Percentiles rank a stretch among this genome's conserved stretches.
Evolutionary conservation across 805 yeast genomes (phyloP).

Genomic region (Wickerhamomyces bovis): DNA sequence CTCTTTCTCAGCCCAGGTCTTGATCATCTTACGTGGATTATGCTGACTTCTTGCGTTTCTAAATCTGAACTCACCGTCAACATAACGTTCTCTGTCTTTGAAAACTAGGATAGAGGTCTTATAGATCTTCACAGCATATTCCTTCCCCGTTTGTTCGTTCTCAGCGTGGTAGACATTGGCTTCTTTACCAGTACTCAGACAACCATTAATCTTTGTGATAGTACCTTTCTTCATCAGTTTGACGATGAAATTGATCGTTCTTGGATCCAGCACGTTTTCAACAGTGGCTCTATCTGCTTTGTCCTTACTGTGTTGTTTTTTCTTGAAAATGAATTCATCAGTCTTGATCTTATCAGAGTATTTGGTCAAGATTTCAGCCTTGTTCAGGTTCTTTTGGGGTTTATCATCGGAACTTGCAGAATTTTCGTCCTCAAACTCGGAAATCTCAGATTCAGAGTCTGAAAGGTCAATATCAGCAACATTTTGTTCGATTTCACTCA

Average conservation of each 20-base stretch:
- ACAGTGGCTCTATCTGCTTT: slow-evolving; percentile 94
- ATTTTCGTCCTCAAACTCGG: slow-evolving; percentile 7
- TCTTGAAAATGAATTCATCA: slow-evolving; percentile 49
- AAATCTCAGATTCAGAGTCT: slow-evolving; percentile 8
- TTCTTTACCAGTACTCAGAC: slow-evolving; percentile 94
- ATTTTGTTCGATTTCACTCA: background rate
- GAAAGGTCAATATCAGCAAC: background rate
- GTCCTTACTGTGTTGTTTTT: slow-evolving; percentile 63
- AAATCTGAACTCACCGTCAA: slow-evolving; percentile 92
- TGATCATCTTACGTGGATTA: slow-evolving; percentile 96
- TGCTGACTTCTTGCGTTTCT: slow-evolving; percentile 79
- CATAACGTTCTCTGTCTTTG: slow-evolving; percentile 93
- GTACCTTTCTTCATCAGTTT: slow-evolving; percentile 80
- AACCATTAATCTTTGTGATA: slow-evolving; percentile 83
- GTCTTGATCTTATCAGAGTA: slow-evolving; percentile 60
- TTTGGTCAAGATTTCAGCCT: slow-evolving; percentile 49
- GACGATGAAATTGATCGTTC: slow-evolving; percentile 78
- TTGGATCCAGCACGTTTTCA: slow-evolving; percentile 92
- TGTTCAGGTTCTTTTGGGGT: slow-evolving; percentile 22
- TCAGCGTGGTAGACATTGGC: slow-evolving; percentile 94
- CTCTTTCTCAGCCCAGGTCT: slow-evolving; percentile 98
- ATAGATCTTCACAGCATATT: slow-evolving; percentile 86
- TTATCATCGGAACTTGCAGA: background rate
- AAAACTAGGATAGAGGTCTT: slow-evolving; percentile 96
- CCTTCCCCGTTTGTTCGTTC: slow-evolving; percentile 39